Evolutionary conservation across 495 filamentous ascomycete species (phyloP).

Genomic region (Daldinia vernicosa): DNA sequence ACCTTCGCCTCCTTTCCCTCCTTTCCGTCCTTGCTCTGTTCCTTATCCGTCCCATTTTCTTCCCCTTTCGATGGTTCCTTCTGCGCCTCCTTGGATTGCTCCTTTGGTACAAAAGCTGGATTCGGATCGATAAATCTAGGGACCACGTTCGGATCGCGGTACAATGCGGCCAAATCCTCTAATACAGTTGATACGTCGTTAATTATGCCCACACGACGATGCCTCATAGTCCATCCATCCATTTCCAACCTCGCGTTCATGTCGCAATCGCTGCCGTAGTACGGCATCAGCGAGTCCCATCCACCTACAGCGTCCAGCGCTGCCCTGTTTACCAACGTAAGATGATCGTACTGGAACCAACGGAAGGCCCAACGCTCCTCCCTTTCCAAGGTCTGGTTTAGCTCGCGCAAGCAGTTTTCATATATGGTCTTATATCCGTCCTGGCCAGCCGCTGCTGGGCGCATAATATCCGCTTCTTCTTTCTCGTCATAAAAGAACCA

Average conservation of each 20-base stretch:
- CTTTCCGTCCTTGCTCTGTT: constrained; percentile 8
- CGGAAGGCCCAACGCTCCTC: constrained; percentile 45
- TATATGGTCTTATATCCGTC: constrained; percentile 58
- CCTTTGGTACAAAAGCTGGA: constrained; percentile 30
- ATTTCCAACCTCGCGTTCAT: constrained; percentile 63
- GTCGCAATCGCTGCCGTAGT: constrained; percentile 69
- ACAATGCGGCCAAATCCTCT: constrained; percentile 53
- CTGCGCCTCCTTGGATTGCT: constrained; percentile 11
- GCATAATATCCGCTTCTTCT: constrained; percentile 46
- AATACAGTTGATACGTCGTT: constrained; percentile 58
- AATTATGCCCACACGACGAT: constrained; percentile 53
- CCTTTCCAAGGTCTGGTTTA: constrained; percentile 42
- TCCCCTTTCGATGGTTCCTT: neutral
- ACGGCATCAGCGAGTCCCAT: constrained; percentile 69
- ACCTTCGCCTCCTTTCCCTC: neutral
- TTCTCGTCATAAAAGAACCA: constrained; percentile 50
- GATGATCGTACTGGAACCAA: constrained; percentile 52
- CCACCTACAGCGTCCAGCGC: constrained; percentile 63
- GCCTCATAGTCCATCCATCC: constrained; percentile 54
- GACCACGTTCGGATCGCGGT: constrained; percentile 45
- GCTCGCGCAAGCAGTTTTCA: constrained; percentile 44
- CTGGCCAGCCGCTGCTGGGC: constrained; percentile 44
- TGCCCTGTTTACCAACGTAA: constrained; percentile 59
- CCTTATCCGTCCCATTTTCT: neutral
- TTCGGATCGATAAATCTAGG: constrained; percentile 49